These are phyloP conservation scores for Annulohypoxylon moriforme DNA, from an alignment of 495 filamentous ascomycete species.

Conservation along the genomic window DNA sequence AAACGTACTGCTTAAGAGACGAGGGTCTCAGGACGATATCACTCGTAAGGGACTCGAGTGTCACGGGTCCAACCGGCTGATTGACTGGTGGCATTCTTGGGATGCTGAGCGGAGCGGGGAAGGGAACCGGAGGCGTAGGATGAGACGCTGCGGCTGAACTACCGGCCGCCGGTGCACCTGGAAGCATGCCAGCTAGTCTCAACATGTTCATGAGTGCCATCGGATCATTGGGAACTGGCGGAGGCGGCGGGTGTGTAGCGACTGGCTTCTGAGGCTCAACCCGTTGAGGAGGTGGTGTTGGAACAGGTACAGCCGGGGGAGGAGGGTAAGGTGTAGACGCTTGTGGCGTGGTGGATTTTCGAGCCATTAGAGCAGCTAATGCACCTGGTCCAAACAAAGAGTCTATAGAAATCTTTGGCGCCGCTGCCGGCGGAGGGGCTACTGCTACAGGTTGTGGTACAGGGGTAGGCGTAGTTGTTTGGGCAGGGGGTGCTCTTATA, in stretches of 20 bases:
- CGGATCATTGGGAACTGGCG: slow-evolving; percentile 51
- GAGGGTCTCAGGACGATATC: slow-evolving; percentile 75
- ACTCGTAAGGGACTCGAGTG: slow-evolving; percentile 57
- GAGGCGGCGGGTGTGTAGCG: slow-evolving; percentile 37
- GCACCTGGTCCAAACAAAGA: slow-evolving; percentile 64
- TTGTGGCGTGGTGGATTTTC: slow-evolving; percentile 59
- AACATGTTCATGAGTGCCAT: slow-evolving; percentile 61
- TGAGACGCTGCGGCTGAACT: slow-evolving; percentile 55
- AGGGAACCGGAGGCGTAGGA: slow-evolving; percentile 51
- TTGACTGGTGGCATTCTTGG: slow-evolving; percentile 30
- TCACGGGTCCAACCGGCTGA: slow-evolving; percentile 19
- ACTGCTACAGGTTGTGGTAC: slow-evolving; percentile 48
- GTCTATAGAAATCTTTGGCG: slow-evolving; percentile 59
- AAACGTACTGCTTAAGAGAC: slow-evolving; percentile 80
- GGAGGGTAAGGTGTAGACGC: slow-evolving; percentile 54
- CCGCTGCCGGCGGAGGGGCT: slow-evolving; percentile 50
- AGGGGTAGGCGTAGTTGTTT: slow-evolving; percentile 50
- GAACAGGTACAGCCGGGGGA: slow-evolving; percentile 50
- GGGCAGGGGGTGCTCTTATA: slow-evolving; percentile 55
- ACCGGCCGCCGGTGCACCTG: slow-evolving; percentile 41
- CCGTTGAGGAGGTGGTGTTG: slow-evolving; percentile 53
- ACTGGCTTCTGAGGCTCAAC: slow-evolving; percentile 50
- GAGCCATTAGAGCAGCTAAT: slow-evolving; percentile 61
- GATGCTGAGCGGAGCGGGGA: slow-evolving; percentile 45
- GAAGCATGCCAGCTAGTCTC: slow-evolving; percentile 61